Percentiles rank a stretch among this genome's conserved stretches.
Evolutionary conservation across 495 filamentous ascomycete genomes (phyloP).

Genomic region (Margaritispora aquatica): DNA sequence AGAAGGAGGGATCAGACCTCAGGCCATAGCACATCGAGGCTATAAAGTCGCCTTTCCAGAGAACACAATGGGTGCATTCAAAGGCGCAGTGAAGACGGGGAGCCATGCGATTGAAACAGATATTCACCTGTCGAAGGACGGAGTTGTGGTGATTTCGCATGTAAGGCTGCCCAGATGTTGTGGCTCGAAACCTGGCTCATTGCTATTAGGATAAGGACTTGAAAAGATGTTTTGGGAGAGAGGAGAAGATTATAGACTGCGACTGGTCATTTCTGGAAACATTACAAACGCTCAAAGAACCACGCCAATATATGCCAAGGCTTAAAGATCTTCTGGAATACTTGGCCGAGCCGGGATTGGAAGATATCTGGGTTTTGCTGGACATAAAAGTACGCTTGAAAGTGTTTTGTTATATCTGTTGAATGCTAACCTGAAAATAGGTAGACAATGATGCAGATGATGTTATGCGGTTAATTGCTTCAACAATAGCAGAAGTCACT

Average conservation of each 20-base stretch:
- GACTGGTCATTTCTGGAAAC: slow-evolving; percentile 66
- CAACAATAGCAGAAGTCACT: slow-evolving; percentile 48
- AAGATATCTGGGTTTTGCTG: slow-evolving; percentile 72
- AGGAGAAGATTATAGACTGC: slow-evolving; percentile 64
- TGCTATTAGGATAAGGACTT: slow-evolving; percentile 59
- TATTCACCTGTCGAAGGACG: slow-evolving; percentile 74
- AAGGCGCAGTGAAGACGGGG: slow-evolving; percentile 62
- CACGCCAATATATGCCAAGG: slow-evolving; percentile 65
- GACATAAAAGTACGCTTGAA: slow-evolving; percentile 72
- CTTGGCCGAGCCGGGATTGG: slow-evolving; percentile 49
- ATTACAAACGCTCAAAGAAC: slow-evolving; percentile 58
- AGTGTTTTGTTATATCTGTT: neutral
- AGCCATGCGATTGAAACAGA: slow-evolving; percentile 85
- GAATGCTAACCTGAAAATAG: slow-evolving; percentile 26
- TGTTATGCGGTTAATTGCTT: slow-evolving; percentile 59
- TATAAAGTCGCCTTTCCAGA: slow-evolving; percentile 76
- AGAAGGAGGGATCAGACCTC: slow-evolving; percentile 45
- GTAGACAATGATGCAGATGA: slow-evolving; percentile 60
- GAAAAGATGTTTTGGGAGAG: slow-evolving; percentile 71
- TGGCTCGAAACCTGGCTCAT: neutral
- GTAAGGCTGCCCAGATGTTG: slow-evolving; percentile 37
- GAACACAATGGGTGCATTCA: slow-evolving; percentile 78
- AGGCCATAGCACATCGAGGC: slow-evolving; percentile 81
- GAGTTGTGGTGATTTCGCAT: slow-evolving; percentile 79
- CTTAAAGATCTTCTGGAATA: slow-evolving; percentile 72